These are phyloP conservation scores for Boechera retrofracta DNA, from an alignment of 345 rosid species.

Conservation along the genomic window DNA sequence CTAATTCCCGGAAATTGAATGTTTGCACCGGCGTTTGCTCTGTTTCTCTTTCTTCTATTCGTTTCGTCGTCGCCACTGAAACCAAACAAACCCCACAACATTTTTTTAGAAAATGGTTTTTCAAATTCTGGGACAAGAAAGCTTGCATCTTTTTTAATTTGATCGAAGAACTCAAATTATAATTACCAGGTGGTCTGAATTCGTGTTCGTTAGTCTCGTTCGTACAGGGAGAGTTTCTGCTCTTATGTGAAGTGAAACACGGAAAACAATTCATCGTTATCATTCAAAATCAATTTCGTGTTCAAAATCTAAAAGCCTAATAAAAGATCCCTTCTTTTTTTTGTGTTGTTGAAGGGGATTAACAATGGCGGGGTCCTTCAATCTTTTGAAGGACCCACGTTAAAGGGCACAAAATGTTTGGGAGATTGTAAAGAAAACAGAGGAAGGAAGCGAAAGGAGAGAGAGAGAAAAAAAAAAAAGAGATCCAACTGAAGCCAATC, in stretches of 20 bases:
- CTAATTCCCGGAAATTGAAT: constrained; percentile 70
- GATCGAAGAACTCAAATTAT: neutral
- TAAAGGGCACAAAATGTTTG: constrained; percentile 26
- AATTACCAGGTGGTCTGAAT: constrained; percentile 37
- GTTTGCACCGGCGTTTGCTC: constrained; percentile 20
- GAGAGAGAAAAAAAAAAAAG: neutral
- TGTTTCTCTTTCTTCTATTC: constrained; percentile 21
- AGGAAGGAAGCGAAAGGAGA: constrained; percentile 20
- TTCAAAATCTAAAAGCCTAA: constrained; percentile 9
- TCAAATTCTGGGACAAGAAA: neutral
- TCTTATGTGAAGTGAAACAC: constrained; percentile 64
- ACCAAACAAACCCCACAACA: neutral
- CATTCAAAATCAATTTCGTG: neutral
- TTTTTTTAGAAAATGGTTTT: neutral
- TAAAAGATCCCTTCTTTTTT: neutral
- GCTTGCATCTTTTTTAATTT: neutral
- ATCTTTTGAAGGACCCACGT: constrained; percentile 59
- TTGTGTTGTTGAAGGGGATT: neutral
- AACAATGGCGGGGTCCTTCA: constrained; percentile 57
- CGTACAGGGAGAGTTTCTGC: constrained; percentile 35
- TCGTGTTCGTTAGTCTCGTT: constrained; percentile 35
- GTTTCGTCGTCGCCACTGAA: constrained; percentile 45
- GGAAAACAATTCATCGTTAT: constrained; percentile 72
- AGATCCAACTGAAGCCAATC: constrained; percentile 29
- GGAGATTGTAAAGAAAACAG: constrained; percentile 34